phyloP scores from a whole-genome alignment of 129 eudicot genomes.

The Tanacetum coccineum region DNA sequence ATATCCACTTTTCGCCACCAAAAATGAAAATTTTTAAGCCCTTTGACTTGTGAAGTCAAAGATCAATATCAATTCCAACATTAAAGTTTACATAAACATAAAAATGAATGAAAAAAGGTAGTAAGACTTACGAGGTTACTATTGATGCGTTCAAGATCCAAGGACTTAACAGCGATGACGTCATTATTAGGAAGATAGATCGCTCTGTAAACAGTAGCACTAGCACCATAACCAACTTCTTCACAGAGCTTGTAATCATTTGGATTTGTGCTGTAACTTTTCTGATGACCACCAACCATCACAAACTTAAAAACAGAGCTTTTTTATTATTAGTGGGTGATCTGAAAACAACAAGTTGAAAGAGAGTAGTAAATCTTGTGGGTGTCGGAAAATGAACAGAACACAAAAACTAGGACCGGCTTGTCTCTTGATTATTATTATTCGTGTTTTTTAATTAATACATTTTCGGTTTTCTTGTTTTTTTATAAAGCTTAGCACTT shows the following conservation, averaged over 20 bases:
- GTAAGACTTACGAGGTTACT: conserved; percentile 85
- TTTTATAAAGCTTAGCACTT: too few relatives aligned
- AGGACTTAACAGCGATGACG: conserved; percentile 84
- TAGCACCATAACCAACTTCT: conserved; percentile 91
- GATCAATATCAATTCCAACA: conserved; percentile 18
- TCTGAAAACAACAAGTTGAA: conserved; percentile 29
- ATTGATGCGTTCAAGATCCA: conserved; percentile 99
- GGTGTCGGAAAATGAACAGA: not conserved
- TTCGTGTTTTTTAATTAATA: too few relatives aligned
- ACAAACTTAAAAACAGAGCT: too few relatives aligned
- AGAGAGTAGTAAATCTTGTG: conserved; percentile 12
- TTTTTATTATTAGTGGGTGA: not conserved
- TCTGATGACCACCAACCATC: conserved; percentile 45
- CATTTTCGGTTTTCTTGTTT: too few relatives aligned
- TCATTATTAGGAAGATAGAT: conserved; percentile 78
- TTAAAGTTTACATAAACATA: not conserved
- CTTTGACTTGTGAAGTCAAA: conserved; percentile 1
- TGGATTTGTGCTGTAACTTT: conserved; percentile 52
- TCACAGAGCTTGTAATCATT: conserved; percentile 77
- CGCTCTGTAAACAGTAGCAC: conserved; percentile 89
- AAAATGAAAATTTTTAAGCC: not conserved
- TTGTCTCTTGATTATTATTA: too few relatives aligned
- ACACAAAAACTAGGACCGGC: too few relatives aligned
- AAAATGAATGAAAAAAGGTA: too few relatives aligned
- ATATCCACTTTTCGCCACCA: too few relatives aligned